A percentile compares a stretch with the other conserved stretches of the same genome.
Evolutionary conservation across 2,329 filamentous ascomycete species (phyloP).

Genomic region (Neofusicoccum sp.): DNA sequence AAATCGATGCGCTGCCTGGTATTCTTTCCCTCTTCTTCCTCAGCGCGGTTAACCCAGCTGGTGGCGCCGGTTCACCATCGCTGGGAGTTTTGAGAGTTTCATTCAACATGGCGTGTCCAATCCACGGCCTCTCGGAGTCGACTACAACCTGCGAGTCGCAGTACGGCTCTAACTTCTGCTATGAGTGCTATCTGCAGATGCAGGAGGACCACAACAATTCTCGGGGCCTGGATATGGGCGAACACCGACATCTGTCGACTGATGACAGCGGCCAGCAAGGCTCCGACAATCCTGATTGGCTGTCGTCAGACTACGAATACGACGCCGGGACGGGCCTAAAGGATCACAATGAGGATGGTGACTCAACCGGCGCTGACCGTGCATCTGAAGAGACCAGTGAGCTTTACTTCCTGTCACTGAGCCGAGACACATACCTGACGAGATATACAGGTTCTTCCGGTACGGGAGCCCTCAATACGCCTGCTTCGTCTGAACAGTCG

Average conservation of each 20-base stretch:
- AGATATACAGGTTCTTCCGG: not conserved
- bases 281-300: not conserved
- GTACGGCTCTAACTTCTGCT: not conserved
- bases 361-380: not conserved
- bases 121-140: not conserved
- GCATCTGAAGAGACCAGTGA: slow-evolving; percentile 1
- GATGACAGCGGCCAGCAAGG: not conserved
- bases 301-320: not conserved
- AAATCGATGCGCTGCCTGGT: slow-evolving; percentile 19
- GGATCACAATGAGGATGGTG: not conserved
- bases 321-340: not conserved
- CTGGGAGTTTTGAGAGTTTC: slow-evolving; percentile 17
- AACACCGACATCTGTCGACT: too few species aligned
- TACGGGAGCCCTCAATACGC: not conserved
- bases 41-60: slow-evolving; percentile 9
- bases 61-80: slow-evolving; percentile 21
- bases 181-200: not conserved
- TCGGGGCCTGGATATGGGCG: not conserved
- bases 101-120: slow-evolving; percentile 6
- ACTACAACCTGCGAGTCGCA: not conserved
- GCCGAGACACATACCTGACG: not conserved
- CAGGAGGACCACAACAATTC: not conserved
- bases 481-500: not conserved
- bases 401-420: not conserved
- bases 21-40: slow-evolving; percentile 1